phyloP scores from a whole-genome alignment of 345 rosid genomes.

The Brassica incana region DNA sequence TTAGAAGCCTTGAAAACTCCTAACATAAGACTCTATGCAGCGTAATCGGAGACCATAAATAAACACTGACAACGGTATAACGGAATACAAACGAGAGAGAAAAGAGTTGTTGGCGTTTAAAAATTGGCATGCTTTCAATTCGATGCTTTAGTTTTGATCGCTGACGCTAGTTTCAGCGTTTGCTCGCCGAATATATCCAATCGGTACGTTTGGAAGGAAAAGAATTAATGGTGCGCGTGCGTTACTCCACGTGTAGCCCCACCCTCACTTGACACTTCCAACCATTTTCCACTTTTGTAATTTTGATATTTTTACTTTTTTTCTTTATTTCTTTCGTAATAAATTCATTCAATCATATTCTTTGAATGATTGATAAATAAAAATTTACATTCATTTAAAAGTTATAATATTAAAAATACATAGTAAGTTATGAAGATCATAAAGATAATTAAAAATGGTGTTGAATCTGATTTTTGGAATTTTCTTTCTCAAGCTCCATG shows the following conservation, averaged over 20 bases:
- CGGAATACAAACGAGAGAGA: too few relatives aligned
- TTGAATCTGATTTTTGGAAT: conserved; percentile 16
- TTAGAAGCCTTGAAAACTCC: too few relatives aligned
- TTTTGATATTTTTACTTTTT: neutral
- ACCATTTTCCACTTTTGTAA: neutral
- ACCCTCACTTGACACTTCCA: conserved; percentile 21
- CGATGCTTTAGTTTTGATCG: too few relatives aligned
- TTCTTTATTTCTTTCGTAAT: neutral
- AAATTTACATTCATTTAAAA: neutral
- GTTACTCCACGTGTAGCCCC: conserved; percentile 32
- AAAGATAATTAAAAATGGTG: conserved; percentile 11
- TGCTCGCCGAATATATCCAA: conserved; percentile 20
- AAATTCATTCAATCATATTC: neutral
- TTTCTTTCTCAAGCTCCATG: neutral
- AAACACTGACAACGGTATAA: too few relatives aligned
- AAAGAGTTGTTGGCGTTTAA: too few relatives aligned
- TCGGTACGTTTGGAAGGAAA: conserved; percentile 33
- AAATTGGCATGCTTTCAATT: too few relatives aligned
- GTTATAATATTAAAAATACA: neutral
- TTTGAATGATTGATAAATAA: neutral
- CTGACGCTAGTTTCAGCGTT: too few relatives aligned
- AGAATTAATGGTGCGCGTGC: conserved; percentile 38
- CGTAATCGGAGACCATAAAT: too few relatives aligned
- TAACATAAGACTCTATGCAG: too few relatives aligned
- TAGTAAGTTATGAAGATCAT: neutral